Evolutionary conservation across 345 rosid species (phyloP).

Genomic region (Gossypium turneri): DNA sequence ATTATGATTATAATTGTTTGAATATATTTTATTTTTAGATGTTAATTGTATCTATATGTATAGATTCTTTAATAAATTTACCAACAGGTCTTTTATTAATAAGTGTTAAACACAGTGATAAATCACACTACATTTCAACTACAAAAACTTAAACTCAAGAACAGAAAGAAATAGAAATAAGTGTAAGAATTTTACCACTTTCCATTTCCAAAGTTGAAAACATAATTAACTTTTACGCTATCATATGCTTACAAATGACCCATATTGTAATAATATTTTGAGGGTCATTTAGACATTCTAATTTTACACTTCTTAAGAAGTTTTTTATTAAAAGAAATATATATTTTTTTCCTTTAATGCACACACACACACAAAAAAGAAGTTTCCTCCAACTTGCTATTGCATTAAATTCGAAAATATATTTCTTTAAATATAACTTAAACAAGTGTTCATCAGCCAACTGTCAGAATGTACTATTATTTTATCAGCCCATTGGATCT

Average conservation of each 20-base stretch:
- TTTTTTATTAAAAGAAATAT: constrained; percentile 13
- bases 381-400: background rate
- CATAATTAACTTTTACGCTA: background rate
- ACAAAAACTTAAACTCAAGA: background rate
- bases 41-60: too few species aligned
- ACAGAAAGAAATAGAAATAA: background rate
- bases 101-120: too few species aligned
- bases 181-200: background rate
- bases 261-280: background rate
- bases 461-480: background rate
- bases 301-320: background rate
- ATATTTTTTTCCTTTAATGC: background rate
- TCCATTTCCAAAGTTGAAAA: background rate
- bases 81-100: too few species aligned
- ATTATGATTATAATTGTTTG: background rate
- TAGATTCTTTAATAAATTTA: too few species aligned
- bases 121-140: too few species aligned
- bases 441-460: background rate
- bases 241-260: constrained; percentile 1
- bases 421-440: constrained; percentile 8
- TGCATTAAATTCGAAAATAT: constrained; percentile 1
- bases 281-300: background rate
- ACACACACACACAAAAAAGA: too few species aligned
- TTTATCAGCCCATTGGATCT: background rate
- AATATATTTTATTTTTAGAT: too few species aligned